These are phyloP conservation scores for Pseudonitzschia multiseries DNA, from an alignment of 108 stramenopile genomes.

Conservation along the genomic window DNA sequence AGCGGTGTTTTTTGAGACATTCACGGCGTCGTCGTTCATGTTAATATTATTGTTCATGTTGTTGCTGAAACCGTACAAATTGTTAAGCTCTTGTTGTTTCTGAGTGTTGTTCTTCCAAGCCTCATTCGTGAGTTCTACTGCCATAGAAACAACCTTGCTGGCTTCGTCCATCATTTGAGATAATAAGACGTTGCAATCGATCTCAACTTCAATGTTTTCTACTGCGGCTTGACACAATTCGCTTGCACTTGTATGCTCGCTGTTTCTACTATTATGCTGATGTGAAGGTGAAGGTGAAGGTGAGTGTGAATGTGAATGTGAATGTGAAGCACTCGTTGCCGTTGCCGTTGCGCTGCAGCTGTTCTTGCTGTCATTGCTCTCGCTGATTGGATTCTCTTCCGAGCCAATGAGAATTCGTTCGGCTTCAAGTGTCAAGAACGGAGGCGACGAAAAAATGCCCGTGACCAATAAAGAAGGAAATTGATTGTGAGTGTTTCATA, in stretches of 20 bases:
- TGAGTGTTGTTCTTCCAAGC: conserved; percentile 15
- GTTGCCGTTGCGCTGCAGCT: too few species aligned
- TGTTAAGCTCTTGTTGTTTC: conserved; percentile 7
- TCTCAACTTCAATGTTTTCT: neutral
- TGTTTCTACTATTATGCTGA: too few species aligned
- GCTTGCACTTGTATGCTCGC: neutral
- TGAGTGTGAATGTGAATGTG: too few species aligned
- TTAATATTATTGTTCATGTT: neutral
- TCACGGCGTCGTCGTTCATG: too few species aligned
- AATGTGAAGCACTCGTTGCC: too few species aligned
- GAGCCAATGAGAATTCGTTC: neutral
- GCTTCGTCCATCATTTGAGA: conserved; percentile 19
- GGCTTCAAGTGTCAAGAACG: neutral
- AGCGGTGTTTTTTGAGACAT: neutral
- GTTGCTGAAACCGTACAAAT: neutral
- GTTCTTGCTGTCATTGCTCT: neutral
- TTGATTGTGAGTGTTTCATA: neutral
- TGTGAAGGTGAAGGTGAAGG: too few species aligned
- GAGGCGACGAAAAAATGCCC: too few species aligned
- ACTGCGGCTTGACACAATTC: neutral
- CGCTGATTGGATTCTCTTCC: neutral
- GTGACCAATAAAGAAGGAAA: neutral
- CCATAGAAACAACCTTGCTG: conserved; percentile 14
- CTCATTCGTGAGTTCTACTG: conserved; percentile 10
- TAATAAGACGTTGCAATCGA: conserved; percentile 4